Evolutionary conservation across 2,329 filamentous ascomycete species (phyloP).

Genomic region (Orbilia brochopaga): DNA sequence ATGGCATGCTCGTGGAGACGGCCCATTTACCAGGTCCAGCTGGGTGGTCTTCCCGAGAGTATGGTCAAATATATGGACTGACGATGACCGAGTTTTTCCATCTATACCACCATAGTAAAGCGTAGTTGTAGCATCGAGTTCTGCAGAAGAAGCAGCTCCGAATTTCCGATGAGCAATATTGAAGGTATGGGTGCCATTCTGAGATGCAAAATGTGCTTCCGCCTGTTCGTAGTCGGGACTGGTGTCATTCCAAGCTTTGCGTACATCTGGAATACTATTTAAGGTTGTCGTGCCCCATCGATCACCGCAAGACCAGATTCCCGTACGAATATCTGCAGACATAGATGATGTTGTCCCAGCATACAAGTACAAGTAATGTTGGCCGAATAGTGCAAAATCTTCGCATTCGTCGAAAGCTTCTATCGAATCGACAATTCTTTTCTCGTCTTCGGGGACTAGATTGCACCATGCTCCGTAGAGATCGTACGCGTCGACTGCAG

Average conservation of each 20-base stretch:
- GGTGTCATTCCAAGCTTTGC: background rate
- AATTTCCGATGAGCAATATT: conserved; percentile 18
- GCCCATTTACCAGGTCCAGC: background rate
- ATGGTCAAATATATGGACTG: conserved; percentile 19
- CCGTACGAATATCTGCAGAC: conserved; percentile 4
- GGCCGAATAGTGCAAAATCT: conserved; percentile 82
- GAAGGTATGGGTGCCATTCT: conserved; percentile 7
- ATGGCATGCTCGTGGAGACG: conserved; percentile 71
- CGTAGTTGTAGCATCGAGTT: background rate
- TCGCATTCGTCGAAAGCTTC: conserved; percentile 97
- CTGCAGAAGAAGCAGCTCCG: conserved; percentile 16
- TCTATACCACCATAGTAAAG: conserved; percentile 41
- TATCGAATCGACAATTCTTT: conserved; percentile 67
- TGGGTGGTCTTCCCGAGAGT: conserved; percentile 3
- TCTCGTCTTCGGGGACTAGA: conserved; percentile 67
- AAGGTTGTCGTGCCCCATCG: background rate
- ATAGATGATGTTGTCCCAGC: conserved; percentile 62
- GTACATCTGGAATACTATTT: background rate
- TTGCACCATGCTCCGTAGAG: conserved; percentile 85
- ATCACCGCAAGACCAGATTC: conserved; percentile 19
- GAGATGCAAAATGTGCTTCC: conserved; percentile 2
- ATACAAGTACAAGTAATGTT: conserved; percentile 80
- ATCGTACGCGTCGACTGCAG: conserved; percentile 67
- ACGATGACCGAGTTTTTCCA: conserved; percentile 30
- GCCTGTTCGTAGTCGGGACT: background rate